Conservation (phyloP, 352 stramenopile species). For the Phytophthora pistaciae region DNA sequence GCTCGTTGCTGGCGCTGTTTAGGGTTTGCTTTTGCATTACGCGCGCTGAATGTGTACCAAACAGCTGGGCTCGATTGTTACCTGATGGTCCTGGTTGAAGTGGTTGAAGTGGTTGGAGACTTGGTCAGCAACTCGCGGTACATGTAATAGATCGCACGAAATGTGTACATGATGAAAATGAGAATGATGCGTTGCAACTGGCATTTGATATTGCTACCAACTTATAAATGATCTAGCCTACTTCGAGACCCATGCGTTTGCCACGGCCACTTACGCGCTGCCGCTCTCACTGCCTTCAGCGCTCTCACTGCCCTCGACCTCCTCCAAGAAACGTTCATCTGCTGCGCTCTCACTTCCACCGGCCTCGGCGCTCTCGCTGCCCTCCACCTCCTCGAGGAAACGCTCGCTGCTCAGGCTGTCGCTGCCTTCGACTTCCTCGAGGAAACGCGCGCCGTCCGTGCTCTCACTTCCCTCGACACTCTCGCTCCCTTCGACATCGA, state of each 20-base stretch:
- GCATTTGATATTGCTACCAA: not conserved
- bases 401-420: not conserved
- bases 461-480: not conserved
- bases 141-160: not conserved
- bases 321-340: not conserved
- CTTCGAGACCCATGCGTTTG: not conserved
- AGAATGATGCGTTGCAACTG: not conserved
- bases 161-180: not conserved
- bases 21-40: not conserved
- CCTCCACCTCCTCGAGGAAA: not conserved
- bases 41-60: not conserved
- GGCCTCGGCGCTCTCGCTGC: not conserved
- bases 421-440: not conserved
- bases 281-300: conserved; percentile 1
- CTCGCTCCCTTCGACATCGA: conserved; percentile 1
- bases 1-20: no score
- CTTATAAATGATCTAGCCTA: not conserved
- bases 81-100: not conserved
- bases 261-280: not conserved
- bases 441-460: not conserved
- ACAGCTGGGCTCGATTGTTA: not conserved
- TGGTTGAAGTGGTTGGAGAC: not conserved
- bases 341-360: not conserved
- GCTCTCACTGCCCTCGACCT: not conserved
- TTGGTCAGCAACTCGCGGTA: no score